Evolutionary conservation across 2,329 filamentous ascomycete species (phyloP).

Genomic region (Calonectria fujianensis): DNA sequence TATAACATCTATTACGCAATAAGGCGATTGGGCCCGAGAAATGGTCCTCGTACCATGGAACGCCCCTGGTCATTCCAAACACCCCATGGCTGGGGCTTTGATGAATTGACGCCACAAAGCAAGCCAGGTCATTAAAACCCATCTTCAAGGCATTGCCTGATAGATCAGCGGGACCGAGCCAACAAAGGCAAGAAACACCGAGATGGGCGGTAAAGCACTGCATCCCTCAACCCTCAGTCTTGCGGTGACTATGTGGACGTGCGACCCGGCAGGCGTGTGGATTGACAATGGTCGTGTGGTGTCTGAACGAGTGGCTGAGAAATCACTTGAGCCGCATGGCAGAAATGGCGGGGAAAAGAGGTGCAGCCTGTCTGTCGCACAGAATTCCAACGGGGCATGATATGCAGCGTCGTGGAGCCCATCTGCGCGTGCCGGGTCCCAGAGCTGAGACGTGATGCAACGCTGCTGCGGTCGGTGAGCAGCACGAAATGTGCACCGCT

Average conservation of each 20-base stretch:
- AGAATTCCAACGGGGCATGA: neutral
- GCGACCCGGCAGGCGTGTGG: neutral
- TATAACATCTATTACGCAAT: neutral
- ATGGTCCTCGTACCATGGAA: neutral
- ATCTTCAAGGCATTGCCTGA: neutral
- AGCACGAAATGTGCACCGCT: neutral
- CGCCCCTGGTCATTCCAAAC: neutral
- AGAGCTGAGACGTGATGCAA: constrained; percentile 26
- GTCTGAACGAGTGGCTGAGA: neutral
- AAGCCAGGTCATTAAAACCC: neutral
- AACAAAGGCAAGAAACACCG: neutral
- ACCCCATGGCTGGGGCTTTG: neutral
- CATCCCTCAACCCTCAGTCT: neutral
- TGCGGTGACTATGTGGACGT: neutral
- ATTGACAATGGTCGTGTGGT: neutral
- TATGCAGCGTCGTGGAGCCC: constrained; percentile 12
- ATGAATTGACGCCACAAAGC: neutral
- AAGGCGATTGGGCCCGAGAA: neutral
- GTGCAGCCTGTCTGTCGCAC: neutral
- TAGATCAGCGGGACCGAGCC: neutral
- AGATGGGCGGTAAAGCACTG: neutral
- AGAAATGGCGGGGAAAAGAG: neutral
- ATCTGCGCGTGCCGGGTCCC: neutral
- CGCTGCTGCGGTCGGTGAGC: constrained; percentile 19
- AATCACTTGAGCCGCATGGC: constrained; percentile 7